Conservation (phyloP, 306 rosid genomes). For the Hippophae rhamnoides region DNA sequence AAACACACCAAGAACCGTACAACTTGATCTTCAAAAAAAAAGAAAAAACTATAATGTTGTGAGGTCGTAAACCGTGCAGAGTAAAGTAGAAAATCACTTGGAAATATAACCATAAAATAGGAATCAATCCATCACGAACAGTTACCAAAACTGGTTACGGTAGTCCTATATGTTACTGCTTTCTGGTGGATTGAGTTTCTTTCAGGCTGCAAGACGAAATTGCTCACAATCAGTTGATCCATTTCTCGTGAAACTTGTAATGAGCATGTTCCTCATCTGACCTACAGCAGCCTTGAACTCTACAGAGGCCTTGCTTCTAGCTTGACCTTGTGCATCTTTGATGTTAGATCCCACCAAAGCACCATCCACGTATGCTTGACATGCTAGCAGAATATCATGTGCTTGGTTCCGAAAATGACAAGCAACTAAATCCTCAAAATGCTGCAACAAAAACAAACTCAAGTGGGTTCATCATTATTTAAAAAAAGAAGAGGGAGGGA, state of each 20-base stretch:
- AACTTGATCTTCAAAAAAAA: too few relatives aligned
- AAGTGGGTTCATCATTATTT: not conserved
- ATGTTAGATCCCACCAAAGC: slow-evolving; percentile 38
- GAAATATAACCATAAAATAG: not conserved
- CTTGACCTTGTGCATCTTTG: slow-evolving; percentile 6
- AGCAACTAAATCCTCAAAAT: slow-evolving; percentile 56
- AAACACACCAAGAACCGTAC: too few relatives aligned
- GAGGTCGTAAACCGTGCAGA: too few relatives aligned
- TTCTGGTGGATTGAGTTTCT: not conserved
- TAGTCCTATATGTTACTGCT: slow-evolving; percentile 7
- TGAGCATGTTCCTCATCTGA: slow-evolving; percentile 45
- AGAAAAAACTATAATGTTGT: too few relatives aligned
- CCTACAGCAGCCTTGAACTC: slow-evolving; percentile 40
- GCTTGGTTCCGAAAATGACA: slow-evolving; percentile 46
- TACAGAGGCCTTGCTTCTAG: slow-evolving; percentile 1
- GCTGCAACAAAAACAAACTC: slow-evolving; percentile 31
- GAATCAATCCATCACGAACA: not conserved
- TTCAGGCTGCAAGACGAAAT: slow-evolving; percentile 20
- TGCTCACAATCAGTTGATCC: slow-evolving; percentile 56
- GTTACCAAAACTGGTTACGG: not conserved
- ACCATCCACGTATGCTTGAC: slow-evolving; percentile 51
- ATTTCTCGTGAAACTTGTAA: slow-evolving; percentile 50
- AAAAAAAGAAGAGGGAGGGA: too few relatives aligned
- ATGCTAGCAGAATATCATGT: slow-evolving; percentile 46
- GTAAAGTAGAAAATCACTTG: too few relatives aligned